Percentiles rank a stretch among this genome's conserved stretches.
phyloP scores from a whole-genome alignment of 108 stramenopile genomes.

The Skeletonema potamos region DNA sequence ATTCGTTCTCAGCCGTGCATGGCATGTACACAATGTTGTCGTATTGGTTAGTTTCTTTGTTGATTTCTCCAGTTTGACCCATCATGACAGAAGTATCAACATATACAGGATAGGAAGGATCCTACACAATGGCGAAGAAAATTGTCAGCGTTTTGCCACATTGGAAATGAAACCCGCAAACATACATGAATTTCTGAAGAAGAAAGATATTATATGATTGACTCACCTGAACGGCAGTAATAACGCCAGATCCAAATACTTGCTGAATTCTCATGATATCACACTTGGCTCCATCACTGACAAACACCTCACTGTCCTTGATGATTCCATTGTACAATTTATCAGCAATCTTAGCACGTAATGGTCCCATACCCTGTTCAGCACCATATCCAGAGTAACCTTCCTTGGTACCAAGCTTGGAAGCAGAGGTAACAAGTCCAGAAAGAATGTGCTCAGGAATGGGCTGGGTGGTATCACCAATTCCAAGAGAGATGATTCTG shows the following conservation, averaged over 20 bases:
- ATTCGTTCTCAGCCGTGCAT: constrained; percentile 90
- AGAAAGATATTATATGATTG: background rate
- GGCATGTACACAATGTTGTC: constrained; percentile 98
- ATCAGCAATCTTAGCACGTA: constrained; percentile 90
- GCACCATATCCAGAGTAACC: constrained; percentile 95
- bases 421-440: constrained; percentile 85
- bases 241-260: constrained; percentile 93
- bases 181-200: background rate
- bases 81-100: constrained; percentile 94
- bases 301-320: constrained; percentile 93
- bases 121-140: constrained; percentile 19
- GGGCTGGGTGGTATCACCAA: constrained; percentile 97
- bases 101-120: constrained; percentile 97
- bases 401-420: constrained; percentile 89
- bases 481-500: constrained; percentile 92
- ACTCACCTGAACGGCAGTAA: constrained; percentile 86
- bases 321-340: constrained; percentile 91
- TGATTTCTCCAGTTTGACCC: constrained; percentile 92
- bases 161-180: background rate
- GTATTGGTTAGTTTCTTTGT: constrained; percentile 88
- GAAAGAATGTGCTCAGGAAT: constrained; percentile 92
- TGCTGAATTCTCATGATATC: constrained; percentile 96
- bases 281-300: constrained; percentile 97
- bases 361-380: constrained; percentile 86
- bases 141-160: background rate